Percentiles rank a stretch among this genome's conserved stretches.
Conservation (phyloP, 768 basidiomycete genomes). For the Rhodotorula toruloides region DNA sequence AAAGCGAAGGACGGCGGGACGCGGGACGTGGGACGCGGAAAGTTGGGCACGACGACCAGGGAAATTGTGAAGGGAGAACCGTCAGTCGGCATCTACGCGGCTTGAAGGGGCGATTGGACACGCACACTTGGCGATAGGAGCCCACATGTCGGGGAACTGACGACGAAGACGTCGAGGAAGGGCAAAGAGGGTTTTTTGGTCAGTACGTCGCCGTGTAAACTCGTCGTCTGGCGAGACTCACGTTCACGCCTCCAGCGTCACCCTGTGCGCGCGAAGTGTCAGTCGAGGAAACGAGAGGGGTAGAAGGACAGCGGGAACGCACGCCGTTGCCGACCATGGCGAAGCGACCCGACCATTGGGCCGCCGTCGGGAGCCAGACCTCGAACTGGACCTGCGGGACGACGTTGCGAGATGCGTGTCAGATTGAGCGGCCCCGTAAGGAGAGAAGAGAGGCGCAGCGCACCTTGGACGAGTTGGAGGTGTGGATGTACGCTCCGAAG, state of each 20-base stretch:
- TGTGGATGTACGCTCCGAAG: conserved; percentile 39
- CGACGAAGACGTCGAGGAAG: not conserved
- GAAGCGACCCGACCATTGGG: conserved; percentile 23
- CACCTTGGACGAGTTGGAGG: conserved; percentile 24
- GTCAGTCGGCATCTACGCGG: too few relatives aligned
- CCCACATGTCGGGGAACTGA: conserved; percentile 1
- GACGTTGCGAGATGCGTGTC: not conserved
- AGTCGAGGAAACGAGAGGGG: not conserved
- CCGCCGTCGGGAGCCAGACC: conserved; percentile 32
- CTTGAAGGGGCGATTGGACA: too few relatives aligned
- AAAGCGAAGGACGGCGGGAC: too few relatives aligned
- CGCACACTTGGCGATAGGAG: not conserved
- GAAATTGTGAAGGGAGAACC: too few relatives aligned
- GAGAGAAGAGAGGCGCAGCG: not conserved
- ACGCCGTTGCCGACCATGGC: conserved; percentile 36
- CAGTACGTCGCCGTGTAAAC: too few relatives aligned
- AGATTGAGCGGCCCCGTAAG: too few relatives aligned
- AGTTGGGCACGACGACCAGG: not conserved
- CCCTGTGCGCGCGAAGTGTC: not conserved
- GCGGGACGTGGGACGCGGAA: too few relatives aligned
- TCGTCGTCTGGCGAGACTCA: too few relatives aligned
- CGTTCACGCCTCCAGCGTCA: not conserved
- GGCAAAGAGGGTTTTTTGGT: not conserved
- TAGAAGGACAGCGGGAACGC: not conserved
- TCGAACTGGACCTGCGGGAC: conserved; percentile 38